Evolutionary conservation across 208 protist genomes (phyloP).

Genomic region (Leishmania aethiopica): DNA sequence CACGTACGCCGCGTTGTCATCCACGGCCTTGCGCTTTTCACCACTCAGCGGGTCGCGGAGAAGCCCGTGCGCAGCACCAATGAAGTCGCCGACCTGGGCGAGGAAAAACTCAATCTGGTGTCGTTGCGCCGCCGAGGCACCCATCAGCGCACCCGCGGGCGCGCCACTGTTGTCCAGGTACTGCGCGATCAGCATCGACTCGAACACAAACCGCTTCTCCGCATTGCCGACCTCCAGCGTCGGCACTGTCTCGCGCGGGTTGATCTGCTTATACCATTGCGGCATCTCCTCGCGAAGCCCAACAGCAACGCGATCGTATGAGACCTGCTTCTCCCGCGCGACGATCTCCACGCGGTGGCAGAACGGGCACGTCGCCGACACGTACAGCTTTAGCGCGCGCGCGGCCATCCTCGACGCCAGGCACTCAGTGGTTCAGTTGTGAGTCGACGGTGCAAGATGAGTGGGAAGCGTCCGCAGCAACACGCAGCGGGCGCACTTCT

Average conservation of each 20-base stretch:
- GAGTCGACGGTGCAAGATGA: not conserved
- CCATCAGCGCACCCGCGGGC: conserved; percentile 39
- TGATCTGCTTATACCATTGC: conserved; percentile 78
- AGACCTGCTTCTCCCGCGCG: conserved; percentile 53
- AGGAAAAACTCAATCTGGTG: conserved; percentile 81
- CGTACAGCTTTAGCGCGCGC: conserved; percentile 60
- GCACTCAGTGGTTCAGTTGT: not conserved
- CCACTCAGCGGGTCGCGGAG: conserved; percentile 60
- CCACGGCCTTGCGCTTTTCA: conserved; percentile 53
- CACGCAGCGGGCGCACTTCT: not conserved
- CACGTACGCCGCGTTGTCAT: conserved; percentile 65
- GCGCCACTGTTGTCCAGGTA: conserved; percentile 65
- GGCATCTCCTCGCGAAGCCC: conserved; percentile 56
- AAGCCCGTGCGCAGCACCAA: conserved; percentile 43
- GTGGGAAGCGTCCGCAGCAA: not conserved
- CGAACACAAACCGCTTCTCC: conserved; percentile 41
- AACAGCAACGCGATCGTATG: conserved; percentile 55
- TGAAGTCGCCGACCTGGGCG: conserved; percentile 59
- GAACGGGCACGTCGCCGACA: conserved; percentile 58
- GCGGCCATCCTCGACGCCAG: conserved; percentile 8
- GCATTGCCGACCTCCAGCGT: conserved; percentile 56
- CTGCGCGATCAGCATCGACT: conserved; percentile 73
- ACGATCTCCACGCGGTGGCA: conserved; percentile 70
- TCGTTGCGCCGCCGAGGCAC: conserved; percentile 46
- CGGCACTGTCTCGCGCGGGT: conserved; percentile 76